Conservation (phyloP, 1,139 yeast species). For the Scheffersomyces illinoinensis region DNA sequence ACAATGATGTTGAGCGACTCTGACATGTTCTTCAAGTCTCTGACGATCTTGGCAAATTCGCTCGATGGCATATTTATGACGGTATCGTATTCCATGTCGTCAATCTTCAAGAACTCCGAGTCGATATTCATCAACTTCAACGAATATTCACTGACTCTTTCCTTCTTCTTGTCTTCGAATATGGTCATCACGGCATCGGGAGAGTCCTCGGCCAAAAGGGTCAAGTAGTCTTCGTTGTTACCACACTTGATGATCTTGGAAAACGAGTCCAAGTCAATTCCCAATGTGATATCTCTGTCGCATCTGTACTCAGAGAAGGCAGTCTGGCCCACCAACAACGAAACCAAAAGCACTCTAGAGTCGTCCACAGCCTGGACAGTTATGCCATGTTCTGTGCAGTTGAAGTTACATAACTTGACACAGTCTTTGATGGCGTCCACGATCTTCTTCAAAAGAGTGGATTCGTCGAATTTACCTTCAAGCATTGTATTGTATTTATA, state of each 20-base stretch:
- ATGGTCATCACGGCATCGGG: constrained; percentile 82
- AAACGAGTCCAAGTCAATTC: constrained; percentile 84
- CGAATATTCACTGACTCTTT: constrained; percentile 88
- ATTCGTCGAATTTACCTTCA: constrained; percentile 96
- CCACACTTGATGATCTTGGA: constrained; percentile 90
- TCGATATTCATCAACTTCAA: constrained; percentile 96
- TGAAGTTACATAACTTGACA: constrained; percentile 92
- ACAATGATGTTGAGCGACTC: constrained; percentile 86
- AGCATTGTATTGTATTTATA: constrained; percentile 52
- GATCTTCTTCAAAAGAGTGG: constrained; percentile 85
- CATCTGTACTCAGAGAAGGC: constrained; percentile 95
- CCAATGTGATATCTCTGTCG: constrained; percentile 90
- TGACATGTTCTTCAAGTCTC: constrained; percentile 82
- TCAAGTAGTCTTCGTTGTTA: constrained; percentile 83
- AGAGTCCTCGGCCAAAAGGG: constrained; percentile 87
- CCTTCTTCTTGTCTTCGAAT: constrained; percentile 89
- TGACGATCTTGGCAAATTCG: constrained; percentile 86
- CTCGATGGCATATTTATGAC: constrained; percentile 83
- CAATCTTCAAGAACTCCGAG: constrained; percentile 90
- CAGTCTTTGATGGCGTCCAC: constrained; percentile 93
- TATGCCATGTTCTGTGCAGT: constrained; percentile 92
- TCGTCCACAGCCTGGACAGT: constrained; percentile 98
- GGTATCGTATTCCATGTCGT: constrained; percentile 89
- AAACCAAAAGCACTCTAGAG: constrained; percentile 90
- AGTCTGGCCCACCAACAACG: constrained; percentile 82